These are phyloP conservation scores for Calonectria fujianensis DNA, from an alignment of 2,329 filamentous ascomycete genomes.

Conservation along the genomic window DNA sequence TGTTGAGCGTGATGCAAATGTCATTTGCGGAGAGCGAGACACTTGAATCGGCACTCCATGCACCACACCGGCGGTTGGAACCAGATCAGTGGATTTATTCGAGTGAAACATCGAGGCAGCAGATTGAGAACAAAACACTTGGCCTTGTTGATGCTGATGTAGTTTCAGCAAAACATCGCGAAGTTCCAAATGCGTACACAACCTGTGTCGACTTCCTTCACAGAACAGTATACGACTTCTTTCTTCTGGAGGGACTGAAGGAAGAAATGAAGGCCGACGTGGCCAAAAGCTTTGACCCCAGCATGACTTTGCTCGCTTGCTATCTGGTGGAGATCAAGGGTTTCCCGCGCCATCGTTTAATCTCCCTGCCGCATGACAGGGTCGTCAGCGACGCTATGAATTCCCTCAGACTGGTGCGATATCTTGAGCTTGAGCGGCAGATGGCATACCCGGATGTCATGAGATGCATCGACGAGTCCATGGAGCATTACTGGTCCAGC, in stretches of 20 bases:
- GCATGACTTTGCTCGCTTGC: neutral
- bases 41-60: neutral
- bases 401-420: neutral
- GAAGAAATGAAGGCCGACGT: conserved; percentile 15
- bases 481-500: conserved; percentile 6
- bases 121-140: conserved; percentile 6
- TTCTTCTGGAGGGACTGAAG: neutral
- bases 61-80: conserved; percentile 2
- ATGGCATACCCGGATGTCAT: neutral
- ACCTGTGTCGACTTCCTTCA: neutral
- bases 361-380: neutral
- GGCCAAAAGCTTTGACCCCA: neutral
- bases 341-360: neutral
- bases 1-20: neutral
- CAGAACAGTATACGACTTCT: conserved; percentile 8
- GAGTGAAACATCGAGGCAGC: neutral
- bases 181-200: neutral
- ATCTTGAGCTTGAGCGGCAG: neutral
- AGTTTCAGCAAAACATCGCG: too few relatives aligned
- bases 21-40: conserved; percentile 9
- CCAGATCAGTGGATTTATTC: neutral
- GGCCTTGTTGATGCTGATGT: neutral
- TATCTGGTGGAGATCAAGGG: conserved; percentile 6
- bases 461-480: neutral
- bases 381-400: conserved; percentile 6